A percentile compares a stretch with the other conserved stretches of the same genome.
phyloP scores from a whole-genome alignment of 148 eudicot genomes.

The Rhododendron kiyosumense region DNA sequence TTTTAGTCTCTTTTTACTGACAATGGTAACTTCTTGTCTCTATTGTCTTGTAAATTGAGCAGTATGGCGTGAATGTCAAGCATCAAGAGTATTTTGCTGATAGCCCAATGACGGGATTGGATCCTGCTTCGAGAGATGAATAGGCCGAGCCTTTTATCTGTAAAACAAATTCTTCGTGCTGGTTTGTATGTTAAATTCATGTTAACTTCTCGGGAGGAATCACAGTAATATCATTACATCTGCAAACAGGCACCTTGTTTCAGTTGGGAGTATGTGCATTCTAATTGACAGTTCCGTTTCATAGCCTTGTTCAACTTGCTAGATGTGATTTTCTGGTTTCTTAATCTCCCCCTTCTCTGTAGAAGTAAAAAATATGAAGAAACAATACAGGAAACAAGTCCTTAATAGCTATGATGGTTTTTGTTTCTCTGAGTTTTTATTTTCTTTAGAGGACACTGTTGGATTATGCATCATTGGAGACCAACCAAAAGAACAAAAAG shows the following conservation, averaged over 20 bases:
- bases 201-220: neutral
- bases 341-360: no score
- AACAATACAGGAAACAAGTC: no score
- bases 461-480: no score
- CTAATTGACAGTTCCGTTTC: neutral
- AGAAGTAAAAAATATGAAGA: no score
- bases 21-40: neutral
- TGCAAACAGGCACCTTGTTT: no score
- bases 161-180: neutral
- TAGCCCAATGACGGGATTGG: conserved; percentile 70
- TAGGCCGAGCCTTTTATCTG: conserved; percentile 24
- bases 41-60: conserved; percentile 9
- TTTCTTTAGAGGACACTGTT: no score
- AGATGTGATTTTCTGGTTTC: neutral
- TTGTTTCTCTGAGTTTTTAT: no score
- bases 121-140: conserved; percentile 66
- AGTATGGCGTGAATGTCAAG: conserved; percentile 93
- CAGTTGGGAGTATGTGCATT: neutral
- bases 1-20: neutral
- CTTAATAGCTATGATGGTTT: no score
- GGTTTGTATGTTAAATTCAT: neutral
- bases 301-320: neutral
- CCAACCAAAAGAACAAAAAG: no score
- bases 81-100: conserved; percentile 93
- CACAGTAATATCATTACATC: neutral